A percentile compares a stretch with the other conserved stretches of the same genome.
phyloP scores from a whole-genome alignment of 164 flowering plant species.

The Umbellularia californica region DNA sequence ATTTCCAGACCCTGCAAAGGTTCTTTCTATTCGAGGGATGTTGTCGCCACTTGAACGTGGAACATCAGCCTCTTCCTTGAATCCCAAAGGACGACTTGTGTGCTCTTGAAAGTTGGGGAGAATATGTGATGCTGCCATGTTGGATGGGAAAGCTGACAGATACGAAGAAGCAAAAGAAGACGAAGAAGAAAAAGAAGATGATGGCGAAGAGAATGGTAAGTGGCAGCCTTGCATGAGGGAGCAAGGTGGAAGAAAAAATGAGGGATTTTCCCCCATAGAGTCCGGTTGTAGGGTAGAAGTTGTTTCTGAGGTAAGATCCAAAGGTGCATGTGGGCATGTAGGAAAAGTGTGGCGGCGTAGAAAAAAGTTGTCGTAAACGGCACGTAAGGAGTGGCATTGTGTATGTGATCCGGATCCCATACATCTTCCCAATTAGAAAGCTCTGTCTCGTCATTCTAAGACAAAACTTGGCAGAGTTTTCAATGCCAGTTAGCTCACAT shows the following conservation, averaged over 20 bases:
- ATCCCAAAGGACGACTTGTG: slow-evolving; percentile 18
- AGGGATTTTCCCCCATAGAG: not conserved
- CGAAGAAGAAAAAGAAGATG: not conserved
- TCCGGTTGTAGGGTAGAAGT: slow-evolving; percentile 5
- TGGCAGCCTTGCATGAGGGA: slow-evolving; percentile 30
- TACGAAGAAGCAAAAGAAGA: not conserved
- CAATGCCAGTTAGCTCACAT: no score
- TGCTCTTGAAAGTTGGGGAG: slow-evolving; percentile 9
- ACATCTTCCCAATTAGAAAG: no score
- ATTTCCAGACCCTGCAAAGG: slow-evolving; percentile 11
- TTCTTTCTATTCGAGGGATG: slow-evolving; percentile 2
- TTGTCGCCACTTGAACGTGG: not conserved
- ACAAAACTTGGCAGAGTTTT: no score
- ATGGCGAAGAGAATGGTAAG: slow-evolving; percentile 22
- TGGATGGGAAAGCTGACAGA: not conserved
- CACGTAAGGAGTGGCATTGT: slow-evolving; percentile 13
- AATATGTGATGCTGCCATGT: slow-evolving; percentile 3
- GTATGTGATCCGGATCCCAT: no score
- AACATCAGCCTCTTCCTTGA: slow-evolving; percentile 11
- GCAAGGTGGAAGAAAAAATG: slow-evolving; percentile 5
- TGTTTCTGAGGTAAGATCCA: not conserved
- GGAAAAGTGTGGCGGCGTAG: slow-evolving; percentile 18
- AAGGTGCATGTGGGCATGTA: not conserved
- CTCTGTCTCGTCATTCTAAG: no score
- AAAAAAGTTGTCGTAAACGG: slow-evolving; percentile 28